Evolutionary conservation across 75 land plant genomes (phyloP), one percentile per base, ranked within the genome.

Genomic region (Pinus taeda): DNA sequence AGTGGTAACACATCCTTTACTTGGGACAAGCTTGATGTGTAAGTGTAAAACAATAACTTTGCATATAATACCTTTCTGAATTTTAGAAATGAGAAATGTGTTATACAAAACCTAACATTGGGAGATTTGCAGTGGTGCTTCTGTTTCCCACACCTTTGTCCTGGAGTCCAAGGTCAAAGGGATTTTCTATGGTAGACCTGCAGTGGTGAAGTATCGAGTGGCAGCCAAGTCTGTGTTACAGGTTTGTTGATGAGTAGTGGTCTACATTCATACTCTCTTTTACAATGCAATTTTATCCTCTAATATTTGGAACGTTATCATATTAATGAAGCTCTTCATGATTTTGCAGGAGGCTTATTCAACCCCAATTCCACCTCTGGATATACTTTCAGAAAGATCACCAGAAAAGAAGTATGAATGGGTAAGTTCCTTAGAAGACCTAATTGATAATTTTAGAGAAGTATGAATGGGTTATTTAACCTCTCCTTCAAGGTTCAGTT

Each of bases 11-110:
- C 86, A 57, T 88, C 96, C 53, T 75, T 59, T 36, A 74, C 98
- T 45, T 95, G 98, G 98, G 98, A 91, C 56, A 91, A 88, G 57
- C 98, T 95, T 77, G 94, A 93, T 57, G 87, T 83, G 96, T 93
- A 73, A 85, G 92, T 83, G 7, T 69, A 56, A 3, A 21, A n/a
- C 65, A 18, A 5, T 20, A 22, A 7, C 15, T 53, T 57, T 55
- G 58, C n/a, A 42, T n/a, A 1, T 22, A 20, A 21, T 21, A 24
- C 72, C 6, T 70, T 53, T 15, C 15, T 73, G 15, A 45, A n/a
- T 49, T 71, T 49, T 11, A 56, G 11, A 21, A 21, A 49, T 17
- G 6, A 11, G 15, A 42, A 75, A 15, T 77, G 26, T 24, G n/a
- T 71, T 18, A 45, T 79, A 20, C 21, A 20, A 53, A 39, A 62